Percentiles rank a stretch among this genome's conserved stretches.
Conservation (phyloP, 2,329 filamentous ascomycete genomes). For the Amesomyces nigricolor region DNA sequence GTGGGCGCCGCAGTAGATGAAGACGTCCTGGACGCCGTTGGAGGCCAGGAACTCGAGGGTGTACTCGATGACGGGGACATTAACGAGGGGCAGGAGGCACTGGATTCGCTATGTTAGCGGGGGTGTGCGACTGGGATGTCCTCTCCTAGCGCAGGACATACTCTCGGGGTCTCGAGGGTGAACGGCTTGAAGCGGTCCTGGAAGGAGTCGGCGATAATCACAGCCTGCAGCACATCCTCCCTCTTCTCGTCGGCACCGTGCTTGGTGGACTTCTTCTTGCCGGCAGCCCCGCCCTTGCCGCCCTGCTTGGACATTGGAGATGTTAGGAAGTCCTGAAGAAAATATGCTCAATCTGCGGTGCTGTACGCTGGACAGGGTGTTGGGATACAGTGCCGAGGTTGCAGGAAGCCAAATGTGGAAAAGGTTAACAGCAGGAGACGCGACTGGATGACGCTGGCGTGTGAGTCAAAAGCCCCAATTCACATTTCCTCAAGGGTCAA, state of each 20-base stretch:
- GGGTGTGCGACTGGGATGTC: background rate
- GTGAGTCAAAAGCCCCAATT: constrained; percentile 19
- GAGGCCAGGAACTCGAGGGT: constrained; percentile 94
- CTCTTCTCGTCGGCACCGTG: constrained; percentile 48
- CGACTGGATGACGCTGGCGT: background rate
- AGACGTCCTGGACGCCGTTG: constrained; percentile 91
- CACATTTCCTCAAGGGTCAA: constrained; percentile 1
- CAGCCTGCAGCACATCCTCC: constrained; percentile 54
- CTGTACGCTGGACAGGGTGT: background rate
- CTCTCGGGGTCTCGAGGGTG: constrained; percentile 80
- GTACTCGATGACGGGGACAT: constrained; percentile 93
- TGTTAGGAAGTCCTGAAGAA: background rate
- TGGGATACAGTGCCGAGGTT: background rate
- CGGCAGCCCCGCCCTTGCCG: constrained; percentile 35
- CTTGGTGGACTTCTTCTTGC: constrained; percentile 51
- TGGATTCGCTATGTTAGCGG: constrained; percentile 34
- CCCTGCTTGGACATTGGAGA: constrained; percentile 41
- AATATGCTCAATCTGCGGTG: background rate
- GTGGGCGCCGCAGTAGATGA: constrained; percentile 84
- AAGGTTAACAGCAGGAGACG: background rate
- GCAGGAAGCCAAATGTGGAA: background rate
- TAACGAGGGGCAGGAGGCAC: constrained; percentile 90
- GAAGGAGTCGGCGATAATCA: constrained; percentile 86
- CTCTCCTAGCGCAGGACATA: constrained; percentile 31
- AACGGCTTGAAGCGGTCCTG: constrained; percentile 89